These are phyloP conservation scores for Zygotorulaspora chibaensis DNA, from an alignment of 805 yeast genomes.

Conservation along the genomic window DNA sequence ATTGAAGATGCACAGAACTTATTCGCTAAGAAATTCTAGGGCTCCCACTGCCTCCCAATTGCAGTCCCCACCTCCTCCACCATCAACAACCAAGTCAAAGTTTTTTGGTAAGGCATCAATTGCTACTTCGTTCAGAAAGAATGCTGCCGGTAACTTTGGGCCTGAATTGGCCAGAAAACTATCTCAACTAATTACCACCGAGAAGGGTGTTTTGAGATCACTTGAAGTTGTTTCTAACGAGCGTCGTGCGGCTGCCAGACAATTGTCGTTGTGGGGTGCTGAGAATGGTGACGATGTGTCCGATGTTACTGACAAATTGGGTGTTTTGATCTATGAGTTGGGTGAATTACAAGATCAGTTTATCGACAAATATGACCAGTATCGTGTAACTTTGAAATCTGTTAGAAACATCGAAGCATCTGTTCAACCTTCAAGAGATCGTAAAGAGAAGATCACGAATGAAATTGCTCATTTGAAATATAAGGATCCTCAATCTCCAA, in stretches of 20 bases:
- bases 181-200: slow-evolving; percentile 89
- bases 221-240: slow-evolving; percentile 90
- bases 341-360: slow-evolving; percentile 98
- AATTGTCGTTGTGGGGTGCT: slow-evolving; percentile 96
- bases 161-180: slow-evolving; percentile 93
- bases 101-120: slow-evolving; percentile 75
- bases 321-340: slow-evolving; percentile 90
- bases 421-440: slow-evolving; percentile 97
- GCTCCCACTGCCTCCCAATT: slow-evolving; percentile 82
- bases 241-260: slow-evolving; percentile 95
- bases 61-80: slow-evolving; percentile 77
- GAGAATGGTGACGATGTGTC: slow-evolving; percentile 96
- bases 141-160: slow-evolving; percentile 87
- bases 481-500: slow-evolving; percentile 97
- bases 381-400: slow-evolving; percentile 91
- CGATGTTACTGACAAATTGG: slow-evolving; percentile 95
- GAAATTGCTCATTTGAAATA: slow-evolving; percentile 96
- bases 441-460: slow-evolving; percentile 95
- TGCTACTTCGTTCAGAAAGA: slow-evolving; percentile 67
- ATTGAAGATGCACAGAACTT: slow-evolving; percentile 69
- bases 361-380: slow-evolving; percentile 97
- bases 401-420: slow-evolving; percentile 95
- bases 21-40: slow-evolving; percentile 70
- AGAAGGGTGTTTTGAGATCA: slow-evolving; percentile 91
- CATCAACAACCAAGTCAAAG: slow-evolving; percentile 65